These are phyloP conservation scores for Pelargonium fulgidum DNA, from an alignment of 441 rosid genomes.

Conservation along the genomic window DNA sequence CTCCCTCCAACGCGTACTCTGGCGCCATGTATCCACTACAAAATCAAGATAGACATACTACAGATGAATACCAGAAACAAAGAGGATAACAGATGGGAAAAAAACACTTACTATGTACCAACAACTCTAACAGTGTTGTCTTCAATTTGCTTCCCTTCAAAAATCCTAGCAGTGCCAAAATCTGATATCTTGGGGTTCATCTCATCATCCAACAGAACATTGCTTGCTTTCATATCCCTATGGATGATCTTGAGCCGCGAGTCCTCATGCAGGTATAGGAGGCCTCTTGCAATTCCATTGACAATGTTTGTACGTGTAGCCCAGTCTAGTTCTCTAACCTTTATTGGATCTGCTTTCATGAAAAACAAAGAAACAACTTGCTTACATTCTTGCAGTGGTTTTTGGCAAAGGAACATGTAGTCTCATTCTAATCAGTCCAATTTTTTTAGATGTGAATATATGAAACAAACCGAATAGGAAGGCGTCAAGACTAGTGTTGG, in stretches of 20 bases:
- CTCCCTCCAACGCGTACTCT: constrained; percentile 38
- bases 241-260: constrained; percentile 32
- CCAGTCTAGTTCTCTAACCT: constrained; percentile 34
- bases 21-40: constrained; percentile 45
- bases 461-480: constrained; percentile 32
- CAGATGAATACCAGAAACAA: no score
- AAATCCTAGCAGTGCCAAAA: constrained; percentile 45
- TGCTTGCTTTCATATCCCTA: constrained; percentile 46
- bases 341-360: constrained; percentile 25
- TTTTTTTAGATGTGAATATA: neutral
- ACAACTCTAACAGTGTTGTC: constrained; percentile 24
- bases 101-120: constrained; percentile 41
- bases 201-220: constrained; percentile 38
- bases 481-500: constrained; percentile 42
- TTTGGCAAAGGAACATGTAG: neutral
- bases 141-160: constrained; percentile 28
- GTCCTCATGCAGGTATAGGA: constrained; percentile 49
- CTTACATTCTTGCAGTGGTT: no score
- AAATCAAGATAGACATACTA: neutral
- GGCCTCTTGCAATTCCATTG: constrained; percentile 41
- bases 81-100: neutral
- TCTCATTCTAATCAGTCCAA: no score
- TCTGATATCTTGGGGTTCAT: constrained; percentile 50
- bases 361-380: neutral
- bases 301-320: constrained; percentile 39